Conservation (phyloP, 208 protist species). For the Trypanosoma grayi region DNA sequence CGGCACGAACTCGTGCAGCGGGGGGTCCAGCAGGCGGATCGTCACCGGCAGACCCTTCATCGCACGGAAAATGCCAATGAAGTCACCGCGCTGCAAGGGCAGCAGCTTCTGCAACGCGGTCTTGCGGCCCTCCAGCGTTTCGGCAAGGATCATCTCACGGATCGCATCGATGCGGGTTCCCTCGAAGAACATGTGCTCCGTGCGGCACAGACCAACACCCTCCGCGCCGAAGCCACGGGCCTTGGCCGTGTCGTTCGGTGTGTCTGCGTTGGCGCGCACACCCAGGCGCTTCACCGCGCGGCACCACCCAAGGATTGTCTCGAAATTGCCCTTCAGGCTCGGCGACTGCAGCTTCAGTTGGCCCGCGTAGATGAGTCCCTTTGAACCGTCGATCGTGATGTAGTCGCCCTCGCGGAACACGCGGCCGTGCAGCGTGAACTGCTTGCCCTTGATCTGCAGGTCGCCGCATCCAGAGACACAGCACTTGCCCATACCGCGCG, state of each 20-base stretch:
- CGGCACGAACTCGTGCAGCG: slow-evolving; percentile 96
- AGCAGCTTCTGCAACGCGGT: slow-evolving; percentile 84
- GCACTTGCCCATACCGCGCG: slow-evolving; percentile 94
- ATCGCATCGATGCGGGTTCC: slow-evolving; percentile 79
- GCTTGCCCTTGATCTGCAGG: slow-evolving; percentile 64
- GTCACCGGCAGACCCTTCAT: slow-evolving; percentile 90
- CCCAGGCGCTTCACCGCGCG: slow-evolving; percentile 71
- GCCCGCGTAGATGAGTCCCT: slow-evolving; percentile 85
- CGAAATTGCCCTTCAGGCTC: slow-evolving; percentile 73
- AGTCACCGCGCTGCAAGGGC: slow-evolving; percentile 89
- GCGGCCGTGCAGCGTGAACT: slow-evolving; percentile 57
- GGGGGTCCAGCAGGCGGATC: slow-evolving; percentile 95
- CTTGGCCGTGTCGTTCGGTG: slow-evolving; percentile 62
- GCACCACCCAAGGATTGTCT: slow-evolving; percentile 76
- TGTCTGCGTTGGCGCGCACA: slow-evolving; percentile 93
- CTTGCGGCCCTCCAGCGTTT: slow-evolving; percentile 62
- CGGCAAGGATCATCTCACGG: slow-evolving; percentile 94
- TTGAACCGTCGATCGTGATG: slow-evolving; percentile 90
- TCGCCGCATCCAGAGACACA: slow-evolving; percentile 90
- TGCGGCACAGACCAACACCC: slow-evolving; percentile 94
- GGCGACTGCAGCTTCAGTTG: slow-evolving; percentile 62
- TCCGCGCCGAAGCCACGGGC: slow-evolving; percentile 90
- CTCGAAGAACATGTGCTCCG: slow-evolving; percentile 97
- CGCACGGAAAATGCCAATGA: slow-evolving; percentile 87
- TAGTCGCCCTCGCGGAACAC: slow-evolving; percentile 79